These are phyloP conservation scores for Plasmodium cynomolgi DNA, from an alignment of 169 alveolate species.

Conservation along the genomic window DNA sequence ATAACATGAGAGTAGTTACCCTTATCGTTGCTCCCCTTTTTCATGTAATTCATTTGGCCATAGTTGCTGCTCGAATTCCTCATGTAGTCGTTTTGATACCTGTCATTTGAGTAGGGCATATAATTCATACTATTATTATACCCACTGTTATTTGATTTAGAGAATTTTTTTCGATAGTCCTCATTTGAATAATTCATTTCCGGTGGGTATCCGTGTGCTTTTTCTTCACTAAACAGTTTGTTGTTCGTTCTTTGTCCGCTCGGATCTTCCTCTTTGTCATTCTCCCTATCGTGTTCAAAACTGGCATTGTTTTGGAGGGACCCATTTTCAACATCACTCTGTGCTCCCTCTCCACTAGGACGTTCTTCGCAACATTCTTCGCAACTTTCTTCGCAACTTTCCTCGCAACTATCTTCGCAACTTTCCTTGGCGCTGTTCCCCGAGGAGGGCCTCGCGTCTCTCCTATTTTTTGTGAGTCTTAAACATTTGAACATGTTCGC, in stretches of 20 bases:
- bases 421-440: neutral
- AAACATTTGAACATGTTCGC: constrained; percentile 23
- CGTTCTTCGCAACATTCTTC: neutral
- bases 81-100: neutral
- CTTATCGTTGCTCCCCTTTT: neutral
- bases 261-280: constrained; percentile 10
- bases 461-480: neutral
- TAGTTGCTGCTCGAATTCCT: neutral
- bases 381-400: neutral
- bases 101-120: neutral
- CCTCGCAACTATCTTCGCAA: neutral
- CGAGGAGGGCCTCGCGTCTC: neutral
- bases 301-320: neutral
- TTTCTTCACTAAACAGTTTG: neutral
- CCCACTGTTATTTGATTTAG: neutral
- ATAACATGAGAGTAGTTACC: neutral
- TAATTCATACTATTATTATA: neutral
- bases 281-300: neutral
- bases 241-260: neutral
- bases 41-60: constrained; percentile 1
- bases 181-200: neutral
- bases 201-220: constrained; percentile 2
- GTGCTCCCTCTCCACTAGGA: neutral
- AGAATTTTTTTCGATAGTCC: neutral
- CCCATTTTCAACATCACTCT: neutral